phyloP scores from a whole-genome alignment of 495 filamentous ascomycete genomes.

The Penicillium atrosanguineum region DNA sequence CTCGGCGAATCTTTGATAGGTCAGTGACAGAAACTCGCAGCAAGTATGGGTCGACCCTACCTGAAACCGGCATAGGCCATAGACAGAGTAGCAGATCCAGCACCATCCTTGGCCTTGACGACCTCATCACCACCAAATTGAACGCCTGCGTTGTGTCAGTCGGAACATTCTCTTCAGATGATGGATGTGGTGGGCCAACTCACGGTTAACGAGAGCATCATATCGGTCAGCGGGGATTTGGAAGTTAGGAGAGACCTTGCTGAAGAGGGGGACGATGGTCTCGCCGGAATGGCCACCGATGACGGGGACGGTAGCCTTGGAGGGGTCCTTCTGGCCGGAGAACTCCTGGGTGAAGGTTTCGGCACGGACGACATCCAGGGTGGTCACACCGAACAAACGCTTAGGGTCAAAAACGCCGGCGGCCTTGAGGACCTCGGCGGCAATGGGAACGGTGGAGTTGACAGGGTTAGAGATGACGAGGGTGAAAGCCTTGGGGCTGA shows the following conservation, averaged over 20 bases:
- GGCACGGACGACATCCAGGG: slow-evolving; percentile 94
- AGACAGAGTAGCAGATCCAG: slow-evolving; percentile 91
- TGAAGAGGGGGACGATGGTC: slow-evolving; percentile 97
- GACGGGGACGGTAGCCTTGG: slow-evolving; percentile 81
- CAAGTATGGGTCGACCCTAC: slow-evolving; percentile 38
- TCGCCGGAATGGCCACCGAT: slow-evolving; percentile 96
- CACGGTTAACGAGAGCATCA: slow-evolving; percentile 81
- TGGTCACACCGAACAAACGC: slow-evolving; percentile 96
- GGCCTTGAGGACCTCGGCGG: slow-evolving; percentile 90
- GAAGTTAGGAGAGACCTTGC: slow-evolving; percentile 76
- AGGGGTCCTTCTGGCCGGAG: slow-evolving; percentile 75
- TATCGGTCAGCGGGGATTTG: slow-evolving; percentile 83
- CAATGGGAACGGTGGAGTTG: slow-evolving; percentile 98
- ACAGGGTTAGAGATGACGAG: slow-evolving; percentile 99
- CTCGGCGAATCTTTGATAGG: slow-evolving; percentile 74
- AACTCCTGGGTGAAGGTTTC: slow-evolving; percentile 93
- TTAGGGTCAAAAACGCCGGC: slow-evolving; percentile 90
- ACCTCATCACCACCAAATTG: slow-evolving; percentile 99
- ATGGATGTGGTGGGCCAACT: slow-evolving; percentile 18
- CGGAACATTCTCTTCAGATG: neutral
- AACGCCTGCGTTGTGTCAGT: slow-evolving; percentile 54
- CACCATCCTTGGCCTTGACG: slow-evolving; percentile 94
- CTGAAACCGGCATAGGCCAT: slow-evolving; percentile 98
- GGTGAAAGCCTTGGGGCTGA: slow-evolving; percentile 85
- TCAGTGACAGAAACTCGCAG: slow-evolving; percentile 22